Percentiles rank a stretch among this genome's conserved stretches.
Evolutionary conservation across 1,284 basidiomycete species (phyloP).

Genomic region (Golubevia pallescens): DNA sequence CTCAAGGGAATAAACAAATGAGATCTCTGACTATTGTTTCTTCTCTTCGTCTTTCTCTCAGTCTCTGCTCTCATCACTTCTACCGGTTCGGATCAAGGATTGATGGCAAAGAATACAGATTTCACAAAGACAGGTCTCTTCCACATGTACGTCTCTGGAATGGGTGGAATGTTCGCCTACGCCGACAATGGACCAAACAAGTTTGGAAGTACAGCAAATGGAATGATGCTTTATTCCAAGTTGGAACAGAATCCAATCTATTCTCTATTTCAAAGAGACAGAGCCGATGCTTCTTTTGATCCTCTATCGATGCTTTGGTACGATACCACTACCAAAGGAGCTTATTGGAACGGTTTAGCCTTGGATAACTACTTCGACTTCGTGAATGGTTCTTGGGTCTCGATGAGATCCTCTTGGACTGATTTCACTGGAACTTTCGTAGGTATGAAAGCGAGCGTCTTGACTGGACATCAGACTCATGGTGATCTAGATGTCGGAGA

Average conservation of each 20-base stretch:
- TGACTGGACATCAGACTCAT: slow-evolving; percentile 61
- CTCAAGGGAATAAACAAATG: too few species aligned
- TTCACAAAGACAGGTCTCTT: slow-evolving; percentile 55
- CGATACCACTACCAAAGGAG: slow-evolving; percentile 46
- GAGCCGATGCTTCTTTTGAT: slow-evolving; percentile 56
- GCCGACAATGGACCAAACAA: slow-evolving; percentile 64
- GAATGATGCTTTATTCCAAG: slow-evolving; percentile 56
- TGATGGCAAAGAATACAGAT: slow-evolving; percentile 26
- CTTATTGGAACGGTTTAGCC: slow-evolving; percentile 55
- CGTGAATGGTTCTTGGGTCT: slow-evolving; percentile 45
- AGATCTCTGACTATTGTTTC: too few species aligned
- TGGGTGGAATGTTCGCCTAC: slow-evolving; percentile 57
- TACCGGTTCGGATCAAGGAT: slow-evolving; percentile 52
- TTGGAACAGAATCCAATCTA: slow-evolving; percentile 32
- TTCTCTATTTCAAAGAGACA: slow-evolving; percentile 63
- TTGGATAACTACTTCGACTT: slow-evolving; percentile 49
- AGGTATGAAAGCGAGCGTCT: slow-evolving; percentile 53
- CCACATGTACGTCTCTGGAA: slow-evolving; percentile 63
- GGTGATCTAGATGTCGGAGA: slow-evolving; percentile 61
- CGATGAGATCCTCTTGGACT: slow-evolving; percentile 63
- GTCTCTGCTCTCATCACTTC: slow-evolving; percentile 52
- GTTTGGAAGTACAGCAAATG: slow-evolving; percentile 30
- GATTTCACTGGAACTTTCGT: slow-evolving; percentile 52
- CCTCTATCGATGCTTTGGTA: slow-evolving; percentile 65
- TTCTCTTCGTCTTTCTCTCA: too few species aligned